Evolutionary conservation across 2,329 filamentous ascomycete genomes (phyloP).

Genomic region (Neopestalotiopsis sp.): DNA sequence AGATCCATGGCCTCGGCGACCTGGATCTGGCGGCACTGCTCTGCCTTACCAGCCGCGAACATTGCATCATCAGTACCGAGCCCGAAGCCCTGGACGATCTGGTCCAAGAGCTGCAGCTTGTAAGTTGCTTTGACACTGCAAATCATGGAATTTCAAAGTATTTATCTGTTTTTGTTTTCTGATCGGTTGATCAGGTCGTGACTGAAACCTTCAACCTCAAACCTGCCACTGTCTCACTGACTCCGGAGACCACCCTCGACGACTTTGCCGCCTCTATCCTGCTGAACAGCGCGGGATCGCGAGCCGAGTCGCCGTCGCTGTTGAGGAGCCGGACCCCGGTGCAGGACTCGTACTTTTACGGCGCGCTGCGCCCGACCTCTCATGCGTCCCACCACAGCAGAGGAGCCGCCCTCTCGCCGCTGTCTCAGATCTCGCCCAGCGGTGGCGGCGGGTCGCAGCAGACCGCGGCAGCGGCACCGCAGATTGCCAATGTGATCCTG

Average conservation of each 20-base stretch:
- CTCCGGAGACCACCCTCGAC: conserved; percentile 75
- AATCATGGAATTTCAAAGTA: too few species aligned
- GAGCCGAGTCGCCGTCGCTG: conserved; percentile 30
- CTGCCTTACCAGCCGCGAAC: conserved; percentile 80
- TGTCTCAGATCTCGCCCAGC: conserved; percentile 11
- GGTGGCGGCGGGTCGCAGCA: conserved; percentile 2
- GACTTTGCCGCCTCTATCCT: conserved; percentile 77
- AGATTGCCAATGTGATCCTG: conserved; percentile 82
- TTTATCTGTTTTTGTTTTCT: neutral
- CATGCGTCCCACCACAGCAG: conserved; percentile 31
- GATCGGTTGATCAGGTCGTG: conserved; percentile 58
- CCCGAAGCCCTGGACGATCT: conserved; percentile 67
- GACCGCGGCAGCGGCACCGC: conserved; percentile 13
- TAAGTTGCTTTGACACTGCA: conserved; percentile 40
- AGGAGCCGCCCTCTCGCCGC: conserved; percentile 23
- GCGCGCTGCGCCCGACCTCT: conserved; percentile 24
- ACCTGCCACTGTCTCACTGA: conserved; percentile 75
- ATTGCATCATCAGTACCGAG: conserved; percentile 85
- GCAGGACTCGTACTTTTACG: conserved; percentile 27
- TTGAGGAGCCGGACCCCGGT: conserved; percentile 25
- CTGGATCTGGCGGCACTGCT: conserved; percentile 86
- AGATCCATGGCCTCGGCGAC: conserved; percentile 81
- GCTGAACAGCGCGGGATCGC: conserved; percentile 32
- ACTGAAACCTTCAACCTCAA: conserved; percentile 75
- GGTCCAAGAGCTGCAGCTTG: conserved; percentile 75